These are phyloP conservation scores for Spathaspora passalidarum DNA, from an alignment of 805 yeast species.

Conservation along the genomic window DNA sequence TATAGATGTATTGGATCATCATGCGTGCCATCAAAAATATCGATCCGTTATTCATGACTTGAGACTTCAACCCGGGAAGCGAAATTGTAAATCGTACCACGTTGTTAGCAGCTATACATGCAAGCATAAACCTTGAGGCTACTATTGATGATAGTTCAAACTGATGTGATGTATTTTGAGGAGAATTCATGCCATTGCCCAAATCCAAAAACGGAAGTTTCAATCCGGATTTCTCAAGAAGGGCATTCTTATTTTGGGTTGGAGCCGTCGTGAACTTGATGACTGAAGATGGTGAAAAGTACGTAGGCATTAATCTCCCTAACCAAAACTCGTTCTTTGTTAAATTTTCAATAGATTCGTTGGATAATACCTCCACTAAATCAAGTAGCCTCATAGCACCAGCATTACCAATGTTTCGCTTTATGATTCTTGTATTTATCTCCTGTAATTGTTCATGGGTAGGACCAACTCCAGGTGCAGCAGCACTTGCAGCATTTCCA, in stretches of 20 bases:
- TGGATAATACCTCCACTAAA: constrained; percentile 35
- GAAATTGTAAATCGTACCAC: constrained; percentile 23
- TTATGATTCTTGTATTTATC: constrained; percentile 31
- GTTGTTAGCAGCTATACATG: constrained; percentile 47
- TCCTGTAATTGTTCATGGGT: constrained; percentile 21
- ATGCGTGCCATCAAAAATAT: constrained; percentile 31
- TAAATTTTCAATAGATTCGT: constrained; percentile 28
- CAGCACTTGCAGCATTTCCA: constrained; percentile 12
- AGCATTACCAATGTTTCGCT: constrained; percentile 41
- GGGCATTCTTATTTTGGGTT: constrained; percentile 1
- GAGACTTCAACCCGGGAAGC: constrained; percentile 37
- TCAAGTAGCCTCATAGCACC: constrained; percentile 39
- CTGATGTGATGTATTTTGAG: constrained; percentile 23
- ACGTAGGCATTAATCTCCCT: constrained; percentile 27
- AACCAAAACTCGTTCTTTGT: constrained; percentile 34
- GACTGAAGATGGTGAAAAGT: constrained; percentile 29
- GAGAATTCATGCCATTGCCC: background rate
- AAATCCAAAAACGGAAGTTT: constrained; percentile 6
- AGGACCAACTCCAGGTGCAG: constrained; percentile 1
- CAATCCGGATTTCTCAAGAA: constrained; percentile 7
- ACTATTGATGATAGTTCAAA: constrained; percentile 65
- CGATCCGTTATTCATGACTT: constrained; percentile 39
- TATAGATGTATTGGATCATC: constrained; percentile 38
- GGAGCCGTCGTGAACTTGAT: constrained; percentile 27
- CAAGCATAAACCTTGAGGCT: constrained; percentile 60